Conservation (phyloP, 1,139 yeast genomes). For the Yamadazyma atlantica region DNA sequence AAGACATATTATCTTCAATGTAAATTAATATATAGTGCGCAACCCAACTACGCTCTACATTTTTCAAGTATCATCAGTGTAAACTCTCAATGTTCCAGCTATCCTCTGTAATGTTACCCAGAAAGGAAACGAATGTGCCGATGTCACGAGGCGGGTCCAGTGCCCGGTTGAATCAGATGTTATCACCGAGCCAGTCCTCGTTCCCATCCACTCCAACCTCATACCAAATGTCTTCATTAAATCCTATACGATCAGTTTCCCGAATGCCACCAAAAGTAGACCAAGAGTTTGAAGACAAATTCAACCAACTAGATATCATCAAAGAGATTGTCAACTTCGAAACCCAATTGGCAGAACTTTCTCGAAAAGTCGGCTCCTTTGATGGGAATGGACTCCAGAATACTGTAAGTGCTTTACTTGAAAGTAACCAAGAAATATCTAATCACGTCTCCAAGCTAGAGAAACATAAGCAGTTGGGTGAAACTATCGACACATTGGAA, state of each 20-base stretch:
- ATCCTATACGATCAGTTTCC: constrained; percentile 31
- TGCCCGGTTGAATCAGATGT: constrained; percentile 27
- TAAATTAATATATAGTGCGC: background rate
- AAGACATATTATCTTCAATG: background rate
- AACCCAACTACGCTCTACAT: background rate
- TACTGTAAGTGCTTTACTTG: constrained; percentile 28
- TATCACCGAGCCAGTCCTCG: constrained; percentile 15
- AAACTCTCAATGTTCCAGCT: too few species aligned
- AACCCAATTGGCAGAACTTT: constrained; percentile 21
- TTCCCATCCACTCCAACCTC: constrained; percentile 31
- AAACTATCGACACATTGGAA: constrained; percentile 23
- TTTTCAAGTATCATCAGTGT: too few species aligned
- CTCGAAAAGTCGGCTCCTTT: constrained; percentile 34
- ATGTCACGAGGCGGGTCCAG: constrained; percentile 38
- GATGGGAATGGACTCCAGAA: constrained; percentile 30
- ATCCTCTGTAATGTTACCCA: constrained; percentile 6
- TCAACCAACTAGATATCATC: constrained; percentile 16
- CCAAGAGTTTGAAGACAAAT: constrained; percentile 18
- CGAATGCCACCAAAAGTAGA: constrained; percentile 20
- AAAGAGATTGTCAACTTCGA: constrained; percentile 27
- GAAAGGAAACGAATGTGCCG: constrained; percentile 18
- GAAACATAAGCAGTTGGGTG: constrained; percentile 33
- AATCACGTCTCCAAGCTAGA: constrained; percentile 27
- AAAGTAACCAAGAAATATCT: constrained; percentile 27
- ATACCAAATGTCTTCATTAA: constrained; percentile 35